Percentiles rank a stretch among this genome's conserved stretches.
Evolutionary conservation across 768 basidiomycete species (phyloP).

Genomic region (Mycena galopus): DNA sequence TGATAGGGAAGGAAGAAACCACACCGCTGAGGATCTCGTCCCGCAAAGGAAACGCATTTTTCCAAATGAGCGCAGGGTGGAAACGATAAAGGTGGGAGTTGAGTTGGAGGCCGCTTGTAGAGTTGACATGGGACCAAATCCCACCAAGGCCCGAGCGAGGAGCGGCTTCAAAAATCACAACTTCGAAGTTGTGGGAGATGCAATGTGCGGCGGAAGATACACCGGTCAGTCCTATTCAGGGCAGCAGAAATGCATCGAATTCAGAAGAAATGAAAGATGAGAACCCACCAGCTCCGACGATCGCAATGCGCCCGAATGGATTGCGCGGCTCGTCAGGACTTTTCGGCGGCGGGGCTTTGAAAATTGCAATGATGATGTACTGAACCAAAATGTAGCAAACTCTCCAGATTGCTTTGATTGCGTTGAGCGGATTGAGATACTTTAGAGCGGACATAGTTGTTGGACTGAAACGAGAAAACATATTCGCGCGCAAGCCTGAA

Average conservation of each 20-base stretch:
- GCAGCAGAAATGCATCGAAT: background rate
- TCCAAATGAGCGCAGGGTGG: slow-evolving; percentile 61
- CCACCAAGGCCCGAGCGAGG: slow-evolving; percentile 54
- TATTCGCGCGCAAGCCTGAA: too few species aligned
- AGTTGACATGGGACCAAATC: slow-evolving; percentile 66
- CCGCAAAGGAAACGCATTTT: slow-evolving; percentile 57
- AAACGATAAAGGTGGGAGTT: slow-evolving; percentile 66
- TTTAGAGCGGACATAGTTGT: slow-evolving; percentile 1
- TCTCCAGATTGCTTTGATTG: slow-evolving; percentile 39
- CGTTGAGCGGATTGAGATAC: slow-evolving; percentile 24
- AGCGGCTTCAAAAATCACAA: slow-evolving; percentile 60
- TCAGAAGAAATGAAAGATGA: background rate
- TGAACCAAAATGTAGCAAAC: slow-evolving; percentile 52
- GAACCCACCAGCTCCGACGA: slow-evolving; percentile 58
- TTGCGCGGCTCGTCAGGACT: slow-evolving; percentile 41
- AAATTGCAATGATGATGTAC: slow-evolving; percentile 51
- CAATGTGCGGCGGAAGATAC: slow-evolving; percentile 66
- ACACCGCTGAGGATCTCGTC: slow-evolving; percentile 63
- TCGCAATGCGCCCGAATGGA: slow-evolving; percentile 59
- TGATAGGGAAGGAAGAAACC: background rate
- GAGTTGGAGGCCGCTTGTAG: slow-evolving; percentile 64
- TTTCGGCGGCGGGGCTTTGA: slow-evolving; percentile 53
- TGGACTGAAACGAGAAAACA: too few species aligned
- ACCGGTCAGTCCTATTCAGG: slow-evolving; percentile 53
- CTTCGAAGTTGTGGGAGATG: slow-evolving; percentile 65